Evolutionary conservation across 495 filamentous ascomycete genomes (phyloP).

Genomic region (Massariosphaeria phaeospora): DNA sequence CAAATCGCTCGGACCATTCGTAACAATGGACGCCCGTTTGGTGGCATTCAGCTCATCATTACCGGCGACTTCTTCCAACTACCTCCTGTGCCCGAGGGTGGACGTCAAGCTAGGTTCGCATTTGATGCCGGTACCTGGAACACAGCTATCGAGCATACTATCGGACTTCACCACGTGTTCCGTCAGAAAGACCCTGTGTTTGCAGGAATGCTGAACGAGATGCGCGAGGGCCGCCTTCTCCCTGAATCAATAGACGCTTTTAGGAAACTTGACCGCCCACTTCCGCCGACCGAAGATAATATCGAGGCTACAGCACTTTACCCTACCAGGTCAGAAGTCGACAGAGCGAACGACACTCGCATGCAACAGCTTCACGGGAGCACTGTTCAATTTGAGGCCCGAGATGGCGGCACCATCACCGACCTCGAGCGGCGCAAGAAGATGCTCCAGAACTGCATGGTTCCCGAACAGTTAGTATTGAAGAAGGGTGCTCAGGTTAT

Average conservation of each 20-base stretch:
- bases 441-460: slow-evolving; percentile 87
- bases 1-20: slow-evolving; percentile 72
- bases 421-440: slow-evolving; percentile 67
- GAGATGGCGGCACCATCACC: slow-evolving; percentile 67
- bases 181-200: slow-evolving; percentile 94
- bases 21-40: slow-evolving; percentile 88
- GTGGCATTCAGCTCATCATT: slow-evolving; percentile 91
- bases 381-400: slow-evolving; percentile 59
- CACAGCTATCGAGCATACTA: slow-evolving; percentile 89
- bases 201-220: slow-evolving; percentile 92
- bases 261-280: slow-evolving; percentile 59
- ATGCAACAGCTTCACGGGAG: slow-evolving; percentile 69
- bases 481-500: slow-evolving; percentile 96
- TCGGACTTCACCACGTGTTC: slow-evolving; percentile 92
- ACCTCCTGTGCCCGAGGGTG: slow-evolving; percentile 82
- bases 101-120: slow-evolving; percentile 72
- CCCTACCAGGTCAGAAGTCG: slow-evolving; percentile 85
- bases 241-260: slow-evolving; percentile 67
- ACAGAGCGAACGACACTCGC: slow-evolving; percentile 70
- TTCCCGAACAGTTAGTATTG: slow-evolving; percentile 65
- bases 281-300: slow-evolving; percentile 62
- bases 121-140: slow-evolving; percentile 90
- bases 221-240: slow-evolving; percentile 79
- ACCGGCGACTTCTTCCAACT: slow-evolving; percentile 98
- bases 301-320: slow-evolving; percentile 93